Base-by-base conservation (phyloP, 2,329 filamentous ascomycete species). In the Neofusicoccum parvum region DNA sequence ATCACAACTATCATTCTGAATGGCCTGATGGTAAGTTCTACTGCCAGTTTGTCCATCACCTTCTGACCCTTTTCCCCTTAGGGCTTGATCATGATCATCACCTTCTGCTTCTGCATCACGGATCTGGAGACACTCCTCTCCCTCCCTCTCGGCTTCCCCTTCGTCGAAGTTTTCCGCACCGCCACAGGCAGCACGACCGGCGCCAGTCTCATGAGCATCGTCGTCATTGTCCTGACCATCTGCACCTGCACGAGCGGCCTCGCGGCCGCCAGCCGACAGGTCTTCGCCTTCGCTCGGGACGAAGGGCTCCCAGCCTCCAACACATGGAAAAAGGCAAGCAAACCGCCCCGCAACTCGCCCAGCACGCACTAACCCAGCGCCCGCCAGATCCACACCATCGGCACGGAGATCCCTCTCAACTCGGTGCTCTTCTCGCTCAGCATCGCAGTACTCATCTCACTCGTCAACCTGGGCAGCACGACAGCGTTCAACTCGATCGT, bases 401-500 rank as follows among this genome's bases (percentile, higher is more conserved):
- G 50, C 11, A 48, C 56, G 9, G 46, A 62, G 10, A 51, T 68
- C 17, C 68, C 68, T 1, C 36, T 43, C 36, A 65, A 67, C 39
- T 36, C 67, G 1, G 53, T 69, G 12, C 66, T 66, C 27, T 17
- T 65, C 15, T 58, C 43, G 1, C 72, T 73, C 54, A 68, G 64
- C 3, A 74, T 69, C 12, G 68, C 70, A 10, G 70, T 81, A 7
- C 74, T 82, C 41, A 36, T 54, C 12, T 78, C 78, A 1, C 70
- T 82, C 37, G 80, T 83, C 73, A 82, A 82, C 67, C 77, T 83
- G 62, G 80, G 79, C 48, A 80, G 77, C 2, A 67, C 72, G 17
- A 73, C 75, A 1, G 81, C 80, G 7, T 74, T 82, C 50, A 76
- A 78, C 66, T 79, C 79, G 56, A 39, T 66, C 54, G 20, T 62